Percentiles rank a stretch among this genome's conserved stretches.
Conservation (phyloP, 2,329 filamentous ascomycete species). For the Neospermospora avenae region DNA sequence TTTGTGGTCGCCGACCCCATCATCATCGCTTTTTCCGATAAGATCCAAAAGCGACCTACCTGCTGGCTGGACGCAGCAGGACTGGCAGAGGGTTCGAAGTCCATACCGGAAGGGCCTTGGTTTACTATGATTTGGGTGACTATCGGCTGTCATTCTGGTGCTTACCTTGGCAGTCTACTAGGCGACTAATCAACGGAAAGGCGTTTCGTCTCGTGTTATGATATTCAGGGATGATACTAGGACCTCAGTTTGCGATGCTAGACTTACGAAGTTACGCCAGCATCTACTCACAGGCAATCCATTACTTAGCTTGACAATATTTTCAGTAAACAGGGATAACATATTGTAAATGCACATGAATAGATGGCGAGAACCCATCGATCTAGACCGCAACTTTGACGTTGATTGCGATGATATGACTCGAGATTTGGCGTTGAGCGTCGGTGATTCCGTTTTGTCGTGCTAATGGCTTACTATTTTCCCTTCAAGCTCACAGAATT, state of each 20-base stretch:
- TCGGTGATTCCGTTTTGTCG: no score
- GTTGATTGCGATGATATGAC: not conserved
- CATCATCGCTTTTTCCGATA: no score
- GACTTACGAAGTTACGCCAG: not conserved
- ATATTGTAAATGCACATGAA: not conserved
- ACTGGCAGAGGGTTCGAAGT: not conserved
- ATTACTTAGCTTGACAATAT: not conserved
- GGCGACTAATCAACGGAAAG: not conserved
- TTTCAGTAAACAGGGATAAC: not conserved
- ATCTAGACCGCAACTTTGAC: no score
- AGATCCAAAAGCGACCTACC: not conserved
- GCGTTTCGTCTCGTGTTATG: not conserved
- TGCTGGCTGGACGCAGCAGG: not conserved
- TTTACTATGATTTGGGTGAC: not conserved
- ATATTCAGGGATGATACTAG: not conserved
- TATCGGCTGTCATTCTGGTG: not conserved
- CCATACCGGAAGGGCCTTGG: not conserved
- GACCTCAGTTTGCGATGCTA: not conserved
- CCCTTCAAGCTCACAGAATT: no score
- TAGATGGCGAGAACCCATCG: no score
- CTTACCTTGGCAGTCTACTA: not conserved
- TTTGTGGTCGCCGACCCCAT: no score
- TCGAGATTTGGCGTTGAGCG: not conserved
- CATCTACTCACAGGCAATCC: not conserved
- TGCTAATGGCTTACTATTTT: no score